Evolutionary conservation across 495 filamentous ascomycete species (phyloP).

Genomic region (Podospora pseudoanserina): DNA sequence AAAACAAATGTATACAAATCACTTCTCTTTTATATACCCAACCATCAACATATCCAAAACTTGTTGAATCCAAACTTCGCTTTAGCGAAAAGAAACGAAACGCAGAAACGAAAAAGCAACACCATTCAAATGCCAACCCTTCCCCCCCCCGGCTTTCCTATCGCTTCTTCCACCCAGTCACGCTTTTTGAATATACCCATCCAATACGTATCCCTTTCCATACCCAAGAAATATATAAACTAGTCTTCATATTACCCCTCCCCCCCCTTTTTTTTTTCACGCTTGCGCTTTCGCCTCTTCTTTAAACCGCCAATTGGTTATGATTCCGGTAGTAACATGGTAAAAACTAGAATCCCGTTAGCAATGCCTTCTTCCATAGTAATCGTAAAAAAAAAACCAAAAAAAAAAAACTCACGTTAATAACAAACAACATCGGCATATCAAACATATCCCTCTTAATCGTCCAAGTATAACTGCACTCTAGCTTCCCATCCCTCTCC

Average conservation of each 20-base stretch:
- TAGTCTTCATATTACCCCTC: neutral
- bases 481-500: conserved; percentile 83
- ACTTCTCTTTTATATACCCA: too few species aligned
- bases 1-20: too few species aligned
- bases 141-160: too few species aligned
- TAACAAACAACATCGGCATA: conserved; percentile 96
- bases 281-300: neutral
- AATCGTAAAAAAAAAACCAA: neutral
- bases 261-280: neutral
- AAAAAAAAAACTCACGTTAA: conserved; percentile 69
- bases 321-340: conserved; percentile 50
- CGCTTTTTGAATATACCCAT: neutral
- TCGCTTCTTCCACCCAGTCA: neutral
- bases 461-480: conserved; percentile 94
- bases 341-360: conserved; percentile 39
- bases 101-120: neutral
- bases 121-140: neutral
- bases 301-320: conserved; percentile 46
- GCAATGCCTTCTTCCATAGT: neutral
- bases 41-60: neutral
- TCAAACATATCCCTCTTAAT: conserved; percentile 96
- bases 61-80: neutral
- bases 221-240: neutral
- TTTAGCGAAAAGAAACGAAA: neutral
- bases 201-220: neutral